Evolutionary conservation across 345 rosid genomes (phyloP).

Genomic region (Alliaria petiolata): DNA sequence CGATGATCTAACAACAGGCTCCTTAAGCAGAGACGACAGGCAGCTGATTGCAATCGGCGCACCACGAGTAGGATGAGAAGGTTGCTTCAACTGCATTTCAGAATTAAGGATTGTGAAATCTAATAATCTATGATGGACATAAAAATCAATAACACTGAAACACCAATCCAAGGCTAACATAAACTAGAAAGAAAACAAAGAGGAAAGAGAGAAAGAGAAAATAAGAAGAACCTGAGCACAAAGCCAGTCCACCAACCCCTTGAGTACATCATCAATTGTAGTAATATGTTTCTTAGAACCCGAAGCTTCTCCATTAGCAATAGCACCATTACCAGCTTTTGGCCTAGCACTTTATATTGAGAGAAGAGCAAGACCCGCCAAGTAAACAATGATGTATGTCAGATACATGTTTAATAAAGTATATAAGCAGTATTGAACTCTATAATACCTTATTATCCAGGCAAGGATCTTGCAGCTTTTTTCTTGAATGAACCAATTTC

Average conservation of each 20-base stretch:
- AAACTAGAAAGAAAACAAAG: neutral
- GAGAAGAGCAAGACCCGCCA: neutral
- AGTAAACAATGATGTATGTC: constrained; percentile 9
- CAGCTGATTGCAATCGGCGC: constrained; percentile 74
- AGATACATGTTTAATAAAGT: neutral
- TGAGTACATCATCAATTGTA: constrained; percentile 77
- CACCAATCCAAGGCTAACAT: constrained; percentile 3
- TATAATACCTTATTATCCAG: constrained; percentile 65
- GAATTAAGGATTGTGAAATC: constrained; percentile 21
- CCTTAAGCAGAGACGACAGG: constrained; percentile 74
- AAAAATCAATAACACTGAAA: neutral
- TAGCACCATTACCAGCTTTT: constrained; percentile 41
- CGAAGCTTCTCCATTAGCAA: constrained; percentile 64
- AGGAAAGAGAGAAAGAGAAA: neutral
- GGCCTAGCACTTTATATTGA: constrained; percentile 64
- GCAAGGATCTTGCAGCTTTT: constrained; percentile 95
- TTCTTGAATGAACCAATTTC: constrained; percentile 95
- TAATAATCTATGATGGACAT: neutral
- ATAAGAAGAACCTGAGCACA: constrained; percentile 72
- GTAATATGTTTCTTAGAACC: constrained; percentile 58
- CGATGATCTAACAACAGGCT: constrained; percentile 83
- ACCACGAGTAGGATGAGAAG: constrained; percentile 82
- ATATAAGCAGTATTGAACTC: neutral
- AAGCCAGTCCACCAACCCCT: constrained; percentile 94
- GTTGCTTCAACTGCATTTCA: constrained; percentile 69